Evolutionary conservation across 225 moss, liverwort and hornwort genomes (phyloP).

Genomic region (Anthoceros angustus): DNA sequence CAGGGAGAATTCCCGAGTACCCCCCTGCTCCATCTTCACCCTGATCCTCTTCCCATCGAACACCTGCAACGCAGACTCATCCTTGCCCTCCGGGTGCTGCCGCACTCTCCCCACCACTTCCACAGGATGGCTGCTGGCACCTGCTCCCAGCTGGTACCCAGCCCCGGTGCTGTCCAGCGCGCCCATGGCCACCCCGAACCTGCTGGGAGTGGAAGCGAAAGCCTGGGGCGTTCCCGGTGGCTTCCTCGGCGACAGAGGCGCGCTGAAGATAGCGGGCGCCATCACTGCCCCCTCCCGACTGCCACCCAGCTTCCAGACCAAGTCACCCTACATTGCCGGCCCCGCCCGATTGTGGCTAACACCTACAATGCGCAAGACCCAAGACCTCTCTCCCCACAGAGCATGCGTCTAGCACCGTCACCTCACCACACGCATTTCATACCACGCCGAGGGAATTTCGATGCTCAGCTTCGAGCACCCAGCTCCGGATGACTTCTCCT

Average conservation of each 20-base stretch:
- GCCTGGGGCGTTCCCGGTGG: background rate
- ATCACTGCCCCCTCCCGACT: background rate
- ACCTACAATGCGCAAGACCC: too few species aligned
- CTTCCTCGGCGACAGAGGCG: background rate
- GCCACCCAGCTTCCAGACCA: background rate
- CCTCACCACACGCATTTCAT: too few species aligned
- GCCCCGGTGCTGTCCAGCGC: background rate
- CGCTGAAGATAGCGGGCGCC: background rate
- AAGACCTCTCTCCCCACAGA: too few species aligned
- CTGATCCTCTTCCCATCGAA: slow-evolving; percentile 10
- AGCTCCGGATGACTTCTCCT: too few species aligned
- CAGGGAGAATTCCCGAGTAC: slow-evolving; percentile 46
- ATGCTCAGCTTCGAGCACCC: too few species aligned
- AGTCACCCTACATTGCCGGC: too few species aligned
- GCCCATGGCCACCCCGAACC: background rate
- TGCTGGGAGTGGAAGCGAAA: background rate
- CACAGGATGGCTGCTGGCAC: slow-evolving; percentile 45
- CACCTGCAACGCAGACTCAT: slow-evolving; percentile 53
- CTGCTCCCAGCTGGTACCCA: background rate
- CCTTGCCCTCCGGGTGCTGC: slow-evolving; percentile 66
- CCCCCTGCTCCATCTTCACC: background rate
- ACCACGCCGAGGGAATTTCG: too few species aligned
- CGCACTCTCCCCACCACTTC: slow-evolving; percentile 88
- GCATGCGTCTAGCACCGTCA: too few species aligned
- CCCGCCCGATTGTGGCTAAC: too few species aligned